phyloP scores from a whole-genome alignment of 2,329 filamentous ascomycete genomes.

The Aspergillus uvarum region DNA sequence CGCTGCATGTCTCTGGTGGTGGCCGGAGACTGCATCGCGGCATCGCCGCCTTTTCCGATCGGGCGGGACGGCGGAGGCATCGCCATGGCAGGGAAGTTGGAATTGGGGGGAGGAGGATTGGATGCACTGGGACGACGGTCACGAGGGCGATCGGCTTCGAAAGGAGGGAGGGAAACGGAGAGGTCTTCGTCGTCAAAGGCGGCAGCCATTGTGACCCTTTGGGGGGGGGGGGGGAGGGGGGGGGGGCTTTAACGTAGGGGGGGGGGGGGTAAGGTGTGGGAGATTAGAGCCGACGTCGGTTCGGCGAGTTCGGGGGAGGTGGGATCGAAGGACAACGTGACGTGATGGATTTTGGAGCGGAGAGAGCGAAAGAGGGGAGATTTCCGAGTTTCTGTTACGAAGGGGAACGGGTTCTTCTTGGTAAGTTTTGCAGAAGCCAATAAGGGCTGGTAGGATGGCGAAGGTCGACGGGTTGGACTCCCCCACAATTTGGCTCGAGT shows the following conservation, averaged over 20 bases:
- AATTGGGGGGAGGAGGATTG: constrained; percentile 20
- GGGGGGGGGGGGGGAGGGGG: background rate
- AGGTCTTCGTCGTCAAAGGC: constrained; percentile 78
- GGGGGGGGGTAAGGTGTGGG: background rate
- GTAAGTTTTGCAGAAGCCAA: background rate
- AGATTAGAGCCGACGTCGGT: constrained; percentile 8
- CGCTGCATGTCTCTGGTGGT: constrained; percentile 69
- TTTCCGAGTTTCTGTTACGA: background rate
- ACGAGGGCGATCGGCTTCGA: constrained; percentile 32
- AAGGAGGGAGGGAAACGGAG: constrained; percentile 64
- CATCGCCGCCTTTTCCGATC: constrained; percentile 30
- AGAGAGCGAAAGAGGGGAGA: background rate
- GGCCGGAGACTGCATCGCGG: constrained; percentile 43
- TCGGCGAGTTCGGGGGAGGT: constrained; percentile 16
- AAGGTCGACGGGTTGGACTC: background rate
- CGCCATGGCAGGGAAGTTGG: constrained; percentile 37
- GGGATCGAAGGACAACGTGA: constrained; percentile 31
- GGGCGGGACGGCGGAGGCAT: constrained; percentile 40
- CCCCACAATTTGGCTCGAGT: background rate
- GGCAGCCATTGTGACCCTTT: constrained; percentile 35
- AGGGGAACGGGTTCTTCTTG: background rate
- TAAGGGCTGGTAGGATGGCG: background rate
- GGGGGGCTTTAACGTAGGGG: background rate
- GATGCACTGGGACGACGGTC: constrained; percentile 22
- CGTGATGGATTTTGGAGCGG: constrained; percentile 34